These are phyloP conservation scores for Verticillium nonalfalfae DNA, from an alignment of 2,329 filamentous ascomycete species.

Conservation along the genomic window DNA sequence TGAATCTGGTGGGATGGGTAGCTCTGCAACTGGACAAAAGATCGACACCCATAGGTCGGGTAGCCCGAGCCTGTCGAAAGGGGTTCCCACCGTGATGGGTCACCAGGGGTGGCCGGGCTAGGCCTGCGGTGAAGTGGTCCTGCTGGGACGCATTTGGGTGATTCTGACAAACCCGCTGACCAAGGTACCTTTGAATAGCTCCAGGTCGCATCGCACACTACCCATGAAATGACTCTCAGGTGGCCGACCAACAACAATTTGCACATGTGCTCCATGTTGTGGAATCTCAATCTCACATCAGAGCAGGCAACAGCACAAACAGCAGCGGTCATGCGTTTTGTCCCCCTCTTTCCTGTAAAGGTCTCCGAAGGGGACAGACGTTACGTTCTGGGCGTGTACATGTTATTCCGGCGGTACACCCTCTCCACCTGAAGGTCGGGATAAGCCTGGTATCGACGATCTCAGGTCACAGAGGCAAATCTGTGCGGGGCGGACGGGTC, in stretches of 20 bases:
- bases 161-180: not conserved
- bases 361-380: not conserved
- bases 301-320: not conserved
- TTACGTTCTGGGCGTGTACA: not conserved
- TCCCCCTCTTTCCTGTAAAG: not conserved
- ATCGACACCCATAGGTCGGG: not conserved
- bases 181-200: not conserved
- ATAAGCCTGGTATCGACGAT: not conserved
- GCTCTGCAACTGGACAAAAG: not conserved
- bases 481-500: not conserved
- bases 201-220: not conserved
- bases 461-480: not conserved
- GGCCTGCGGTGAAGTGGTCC: not conserved
- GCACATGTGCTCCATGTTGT: not conserved
- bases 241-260: not conserved
- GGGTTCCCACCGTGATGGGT: not conserved
- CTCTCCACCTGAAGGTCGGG: not conserved
- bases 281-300: not conserved
- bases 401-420: not conserved
- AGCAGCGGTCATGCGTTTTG: not conserved
- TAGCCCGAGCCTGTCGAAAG: not conserved
- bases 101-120: not conserved
- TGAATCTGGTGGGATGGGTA: not conserved
- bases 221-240: not conserved
- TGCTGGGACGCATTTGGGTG: not conserved